These are phyloP conservation scores for Lenzites betulinus DNA, from an alignment of 768 basidiomycete species.

Conservation along the genomic window DNA sequence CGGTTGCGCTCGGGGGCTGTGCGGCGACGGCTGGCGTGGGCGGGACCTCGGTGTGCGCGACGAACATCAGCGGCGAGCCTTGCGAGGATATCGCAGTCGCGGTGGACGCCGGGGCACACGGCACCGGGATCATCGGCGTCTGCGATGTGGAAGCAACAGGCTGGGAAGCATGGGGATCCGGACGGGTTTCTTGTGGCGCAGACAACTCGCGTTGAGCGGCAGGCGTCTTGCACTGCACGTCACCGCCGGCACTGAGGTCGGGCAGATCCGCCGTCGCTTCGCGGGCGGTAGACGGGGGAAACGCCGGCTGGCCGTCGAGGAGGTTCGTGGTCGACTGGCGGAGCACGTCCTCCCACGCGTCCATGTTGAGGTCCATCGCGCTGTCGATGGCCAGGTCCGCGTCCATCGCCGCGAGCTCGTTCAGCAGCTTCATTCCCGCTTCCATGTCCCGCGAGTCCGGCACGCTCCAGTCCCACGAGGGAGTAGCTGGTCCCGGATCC, in stretches of 20 bases:
- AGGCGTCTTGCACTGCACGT: background rate
- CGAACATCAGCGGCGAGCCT: too few relatives aligned
- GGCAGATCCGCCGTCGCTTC: background rate
- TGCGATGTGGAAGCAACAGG: background rate
- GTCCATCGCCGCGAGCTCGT: slow-evolving; percentile 20
- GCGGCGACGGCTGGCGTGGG: background rate
- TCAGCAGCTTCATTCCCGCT: slow-evolving; percentile 13
- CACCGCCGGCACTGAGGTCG: background rate
- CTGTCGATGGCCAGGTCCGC: slow-evolving; percentile 3
- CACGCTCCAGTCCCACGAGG: slow-evolving; percentile 28
- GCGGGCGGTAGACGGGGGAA: background rate
- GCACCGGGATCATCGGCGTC: background rate
- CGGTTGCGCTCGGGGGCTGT: background rate
- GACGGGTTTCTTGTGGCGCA: background rate
- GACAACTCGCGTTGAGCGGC: background rate
- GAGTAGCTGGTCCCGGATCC: slow-evolving; percentile 27
- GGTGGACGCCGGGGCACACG: background rate
- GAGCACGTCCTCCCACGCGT: slow-evolving; percentile 3
- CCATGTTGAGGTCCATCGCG: background rate
- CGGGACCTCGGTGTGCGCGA: background rate
- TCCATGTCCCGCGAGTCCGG: slow-evolving; percentile 16
- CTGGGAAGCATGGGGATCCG: background rate
- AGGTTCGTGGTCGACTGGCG: background rate
- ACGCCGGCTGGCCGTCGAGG: background rate
- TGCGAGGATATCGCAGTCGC: background rate